Evolutionary conservation across 768 basidiomycete genomes (phyloP).

Genomic region (Mycena sanguinolenta): DNA sequence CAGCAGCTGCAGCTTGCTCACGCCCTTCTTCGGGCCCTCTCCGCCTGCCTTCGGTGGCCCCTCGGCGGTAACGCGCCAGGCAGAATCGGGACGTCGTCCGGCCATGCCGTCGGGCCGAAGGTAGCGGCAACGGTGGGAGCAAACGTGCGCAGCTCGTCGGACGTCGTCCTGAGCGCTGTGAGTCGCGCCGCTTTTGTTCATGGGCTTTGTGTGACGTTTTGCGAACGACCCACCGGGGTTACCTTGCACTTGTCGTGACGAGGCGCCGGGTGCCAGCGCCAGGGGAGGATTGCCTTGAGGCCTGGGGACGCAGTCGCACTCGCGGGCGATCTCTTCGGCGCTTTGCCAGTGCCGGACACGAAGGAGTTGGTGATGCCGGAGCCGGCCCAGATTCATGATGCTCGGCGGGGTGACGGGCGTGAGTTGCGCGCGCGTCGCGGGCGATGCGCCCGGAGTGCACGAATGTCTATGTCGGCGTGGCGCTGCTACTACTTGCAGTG

Average conservation of each 20-base stretch:
- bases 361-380: slow-evolving; percentile 62
- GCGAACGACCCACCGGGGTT: slow-evolving; percentile 59
- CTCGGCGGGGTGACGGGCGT: slow-evolving; percentile 92
- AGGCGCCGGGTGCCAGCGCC: slow-evolving; percentile 49
- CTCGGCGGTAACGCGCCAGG: slow-evolving; percentile 93
- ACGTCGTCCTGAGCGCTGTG: slow-evolving; percentile 95
- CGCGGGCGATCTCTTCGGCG: slow-evolving; percentile 46
- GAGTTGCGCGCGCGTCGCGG: slow-evolving; percentile 48
- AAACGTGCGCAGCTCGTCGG: slow-evolving; percentile 85
- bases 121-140: slow-evolving; percentile 89
- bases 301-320: slow-evolving; percentile 55
- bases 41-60: slow-evolving; percentile 85
- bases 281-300: slow-evolving; percentile 81
- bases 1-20: slow-evolving; percentile 93
- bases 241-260: slow-evolving; percentile 33
- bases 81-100: slow-evolving; percentile 75
- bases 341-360: slow-evolving; percentile 34
- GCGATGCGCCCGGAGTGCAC: slow-evolving; percentile 19
- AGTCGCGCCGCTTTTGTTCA: slow-evolving; percentile 97
- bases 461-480: slow-evolving; percentile 12
- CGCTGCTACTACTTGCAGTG: background rate
- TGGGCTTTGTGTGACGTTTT: slow-evolving; percentile 95
- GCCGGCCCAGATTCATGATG: slow-evolving; percentile 88
- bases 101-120: slow-evolving; percentile 77
- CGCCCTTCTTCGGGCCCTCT: slow-evolving; percentile 95